Evolutionary conservation across 768 basidiomycete species (phyloP).

Genomic region (Tulasnella sp.): DNA sequence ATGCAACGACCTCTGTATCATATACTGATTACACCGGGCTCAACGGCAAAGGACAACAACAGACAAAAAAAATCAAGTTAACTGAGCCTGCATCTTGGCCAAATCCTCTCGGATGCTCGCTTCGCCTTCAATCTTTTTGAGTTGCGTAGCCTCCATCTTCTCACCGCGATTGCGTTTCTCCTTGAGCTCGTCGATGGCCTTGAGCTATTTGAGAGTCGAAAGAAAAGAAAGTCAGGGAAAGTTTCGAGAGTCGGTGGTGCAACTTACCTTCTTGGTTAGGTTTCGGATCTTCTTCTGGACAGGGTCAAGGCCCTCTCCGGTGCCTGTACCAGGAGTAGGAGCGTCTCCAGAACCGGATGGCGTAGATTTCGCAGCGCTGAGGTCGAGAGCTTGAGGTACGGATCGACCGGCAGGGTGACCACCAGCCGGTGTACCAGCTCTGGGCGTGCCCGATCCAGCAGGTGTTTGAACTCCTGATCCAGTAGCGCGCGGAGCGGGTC

Average conservation of each 20-base stretch:
- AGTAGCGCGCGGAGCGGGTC: conserved; percentile 36
- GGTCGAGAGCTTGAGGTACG: conserved; percentile 24
- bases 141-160: conserved; percentile 89
- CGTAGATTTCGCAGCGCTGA: conserved; percentile 26
- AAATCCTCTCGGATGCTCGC: conserved; percentile 83
- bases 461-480: conserved; percentile 6
- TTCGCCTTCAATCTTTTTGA: conserved; percentile 96
- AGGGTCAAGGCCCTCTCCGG: conserved; percentile 59
- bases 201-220: conserved; percentile 59
- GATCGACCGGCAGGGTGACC: background rate
- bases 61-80: background rate
- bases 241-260: conserved; percentile 24
- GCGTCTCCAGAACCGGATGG: conserved; percentile 47
- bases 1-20: background rate
- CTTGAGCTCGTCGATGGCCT: conserved; percentile 98
- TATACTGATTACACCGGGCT: background rate
- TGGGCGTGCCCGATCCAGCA: background rate
- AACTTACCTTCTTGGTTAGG: conserved; percentile 87
- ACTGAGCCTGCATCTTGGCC: conserved; percentile 40
- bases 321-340: conserved; percentile 58
- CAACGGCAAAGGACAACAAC: background rate
- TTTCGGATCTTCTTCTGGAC: conserved; percentile 92
- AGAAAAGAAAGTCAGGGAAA: conserved; percentile 21
- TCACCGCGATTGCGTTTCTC: conserved; percentile 89
- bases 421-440: conserved; percentile 18